Evolutionary conservation across 2,329 filamentous ascomycete genomes (phyloP).

Genomic region (Zymoseptoria passerinii): DNA sequence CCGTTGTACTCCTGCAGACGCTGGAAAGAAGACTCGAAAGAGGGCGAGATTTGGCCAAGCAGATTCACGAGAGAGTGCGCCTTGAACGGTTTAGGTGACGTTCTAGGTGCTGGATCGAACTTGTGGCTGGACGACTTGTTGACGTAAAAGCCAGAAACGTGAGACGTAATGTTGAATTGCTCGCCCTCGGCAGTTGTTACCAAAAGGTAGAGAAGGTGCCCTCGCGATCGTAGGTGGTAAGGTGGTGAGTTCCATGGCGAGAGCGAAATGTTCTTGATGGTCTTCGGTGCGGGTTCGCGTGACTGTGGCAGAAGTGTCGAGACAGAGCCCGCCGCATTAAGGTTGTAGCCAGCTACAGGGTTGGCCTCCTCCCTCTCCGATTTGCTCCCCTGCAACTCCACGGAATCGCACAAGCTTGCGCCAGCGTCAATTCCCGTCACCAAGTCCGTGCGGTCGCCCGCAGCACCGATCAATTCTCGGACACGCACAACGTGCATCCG

Average conservation of each 20-base stretch:
- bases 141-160: conserved; percentile 91
- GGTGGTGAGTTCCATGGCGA: conserved; percentile 97
- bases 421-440: conserved; percentile 81
- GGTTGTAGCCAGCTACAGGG: conserved; percentile 65
- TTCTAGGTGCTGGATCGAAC: conserved; percentile 81
- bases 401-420: conserved; percentile 74
- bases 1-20: conserved; percentile 78
- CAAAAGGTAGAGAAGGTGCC: conserved; percentile 84
- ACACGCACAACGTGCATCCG: conserved; percentile 88
- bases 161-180: conserved; percentile 84
- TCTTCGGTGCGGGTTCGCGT: conserved; percentile 68
- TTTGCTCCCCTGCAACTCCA: conserved; percentile 35
- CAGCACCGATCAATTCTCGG: conserved; percentile 84
- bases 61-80: conserved; percentile 82
- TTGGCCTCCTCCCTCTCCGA: conserved; percentile 21
- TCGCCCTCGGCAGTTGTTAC: conserved; percentile 90
- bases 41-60: conserved; percentile 70
- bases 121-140: conserved; percentile 94
- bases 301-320: conserved; percentile 61
- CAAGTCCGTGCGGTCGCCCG: conserved; percentile 78
- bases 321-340: conserved; percentile 60
- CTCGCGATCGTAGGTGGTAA: conserved; percentile 80
- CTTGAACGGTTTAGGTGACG: conserved; percentile 65
- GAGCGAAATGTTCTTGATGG: conserved; percentile 77
- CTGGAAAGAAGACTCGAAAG: conserved; percentile 68